Base-by-base conservation (phyloP, 164 flowering plant genomes). In the Sextonia rubra region DNA sequence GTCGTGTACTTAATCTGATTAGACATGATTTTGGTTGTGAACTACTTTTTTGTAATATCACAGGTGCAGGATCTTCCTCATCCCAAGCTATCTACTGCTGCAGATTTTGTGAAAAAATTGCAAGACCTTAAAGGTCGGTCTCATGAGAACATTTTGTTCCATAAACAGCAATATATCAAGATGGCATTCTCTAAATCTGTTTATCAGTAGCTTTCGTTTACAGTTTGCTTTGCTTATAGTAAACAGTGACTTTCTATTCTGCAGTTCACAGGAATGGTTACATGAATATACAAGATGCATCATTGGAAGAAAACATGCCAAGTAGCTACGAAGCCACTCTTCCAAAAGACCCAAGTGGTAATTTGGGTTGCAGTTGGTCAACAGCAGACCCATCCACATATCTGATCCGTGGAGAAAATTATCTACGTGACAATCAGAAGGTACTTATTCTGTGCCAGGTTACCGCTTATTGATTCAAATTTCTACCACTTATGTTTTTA, bases 261-360 rank as follows among this genome's bases (percentile, higher is more conserved):
- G 82, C 87, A 89, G 90, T 80, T 72, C 91, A 86, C 66, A 87
- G 84, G 81, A 87, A 70, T 72, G 89, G 89, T 74, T 86, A 86
- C 67, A 70, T 83, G 69, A 91, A 84, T 85, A 60, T 80, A 75
- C 70, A 85, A 78, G 37, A 63, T 48, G 70, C 66, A 23, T 69
- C 55, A 26, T 76, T 67, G 70, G 86, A 81, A 78, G 83, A 78
- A 47, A 47, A 71, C 67, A 67, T 73, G 20, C 60, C 77, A 60
- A 77, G 85, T 74, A 76, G 76, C 77, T 86, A 82, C 69, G 89
- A 87, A 15, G 22, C 79, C 67, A 83, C 87, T 71, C 86, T 86
- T 68, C 82, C 80, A 22, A 79, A 80, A 65, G 87, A 86, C 47
- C 69, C 81, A 49, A 79, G 75, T 32, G 77, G 81, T 74, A 77